Conservation (phyloP, 2,329 filamentous ascomycete genomes). For the Trichoderma asperellum region DNA sequence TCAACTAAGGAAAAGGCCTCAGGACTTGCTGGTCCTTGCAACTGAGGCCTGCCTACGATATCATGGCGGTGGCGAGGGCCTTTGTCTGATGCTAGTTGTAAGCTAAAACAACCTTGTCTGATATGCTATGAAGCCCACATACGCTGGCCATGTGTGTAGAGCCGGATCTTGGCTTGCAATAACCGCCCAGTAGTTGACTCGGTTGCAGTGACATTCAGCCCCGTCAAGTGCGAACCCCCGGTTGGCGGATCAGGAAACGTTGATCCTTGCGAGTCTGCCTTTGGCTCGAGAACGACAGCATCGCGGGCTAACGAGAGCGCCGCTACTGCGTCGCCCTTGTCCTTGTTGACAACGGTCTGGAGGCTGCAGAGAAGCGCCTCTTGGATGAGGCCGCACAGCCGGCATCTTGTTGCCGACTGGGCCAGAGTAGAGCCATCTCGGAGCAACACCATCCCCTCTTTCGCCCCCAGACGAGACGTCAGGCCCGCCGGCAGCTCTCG, state of each 20-base stretch:
- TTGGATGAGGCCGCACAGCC: constrained; percentile 20
- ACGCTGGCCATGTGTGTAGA: constrained; percentile 22
- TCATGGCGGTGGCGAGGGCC: constrained; percentile 1
- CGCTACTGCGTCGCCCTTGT: background rate
- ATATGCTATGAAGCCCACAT: background rate
- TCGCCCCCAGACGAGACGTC: constrained; percentile 1
- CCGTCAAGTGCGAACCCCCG: constrained; percentile 24
- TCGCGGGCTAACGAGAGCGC: constrained; percentile 10
- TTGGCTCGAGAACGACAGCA: constrained; percentile 21
- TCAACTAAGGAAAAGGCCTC: constrained; percentile 20
- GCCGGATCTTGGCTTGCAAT: constrained; percentile 24
- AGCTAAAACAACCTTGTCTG: background rate
- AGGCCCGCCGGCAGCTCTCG: constrained; percentile 10
- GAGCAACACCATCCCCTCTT: constrained; percentile 26
- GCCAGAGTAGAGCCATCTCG: constrained; percentile 22
- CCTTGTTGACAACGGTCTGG: background rate
- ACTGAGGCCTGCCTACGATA: constrained; percentile 25
- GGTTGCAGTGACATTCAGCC: constrained; percentile 22
- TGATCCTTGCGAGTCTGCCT: constrained; percentile 22
- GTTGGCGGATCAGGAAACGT: constrained; percentile 26
- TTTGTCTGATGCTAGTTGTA: constrained; percentile 15
- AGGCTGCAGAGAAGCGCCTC: background rate
- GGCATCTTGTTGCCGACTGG: constrained; percentile 20
- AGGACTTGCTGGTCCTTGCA: constrained; percentile 10
- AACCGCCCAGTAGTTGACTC: background rate